Base-by-base conservation (phyloP, 768 basidiomycete species). In the Russula brevipes region DNA sequence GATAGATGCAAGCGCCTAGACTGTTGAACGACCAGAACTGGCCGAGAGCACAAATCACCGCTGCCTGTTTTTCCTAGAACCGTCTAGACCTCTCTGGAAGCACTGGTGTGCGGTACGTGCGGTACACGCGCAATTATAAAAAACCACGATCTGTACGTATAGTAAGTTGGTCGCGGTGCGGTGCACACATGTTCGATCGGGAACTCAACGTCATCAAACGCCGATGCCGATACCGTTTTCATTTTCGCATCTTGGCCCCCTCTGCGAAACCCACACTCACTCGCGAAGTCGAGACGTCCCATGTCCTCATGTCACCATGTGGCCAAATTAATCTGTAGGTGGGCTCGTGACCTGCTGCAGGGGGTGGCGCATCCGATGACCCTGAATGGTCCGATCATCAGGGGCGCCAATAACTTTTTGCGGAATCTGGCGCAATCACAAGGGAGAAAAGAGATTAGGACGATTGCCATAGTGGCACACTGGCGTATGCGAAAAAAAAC, bases 361-460 rank as follows among this genome's bases (percentile, higher is more conserved):
- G 16, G 12, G 41, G 44, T 11, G 52, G 52, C n/a, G 30, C n/a
- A 55, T 61, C 60, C n/a, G 47, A 47, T 11, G 47, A 44, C 61
- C 52, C 54, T 39, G 35, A 16, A 39, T 24, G 45, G 38, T 8
- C 44, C 57, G 57, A 59, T 59, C 62, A 53, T 53, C 33, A 47
- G 33, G 42, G 61, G 61, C 39, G 44, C 36, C 24, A 39, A 39
- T 14, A n/a, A 38, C 10, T 35, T n/a, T 6, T 16, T 19, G 39
- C 54, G 51, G 36, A 55, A 41, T 33, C 9, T 3, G 17, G 38
- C 45, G 60, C 52, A 45, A 47, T 54, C 52, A 35, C 17, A 6
- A n/a, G 38, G 41, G 41, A 7, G 19, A 38, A 19, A 38, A 53
- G 38, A 19, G 5, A 38, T 12, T 11, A 0, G 35, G 8, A 5